Evolutionary conservation across 2,329 filamentous ascomycete genomes (phyloP), one percentile per base, ranked within the genome.

Genomic region (Hypoxylon sp.): DNA sequence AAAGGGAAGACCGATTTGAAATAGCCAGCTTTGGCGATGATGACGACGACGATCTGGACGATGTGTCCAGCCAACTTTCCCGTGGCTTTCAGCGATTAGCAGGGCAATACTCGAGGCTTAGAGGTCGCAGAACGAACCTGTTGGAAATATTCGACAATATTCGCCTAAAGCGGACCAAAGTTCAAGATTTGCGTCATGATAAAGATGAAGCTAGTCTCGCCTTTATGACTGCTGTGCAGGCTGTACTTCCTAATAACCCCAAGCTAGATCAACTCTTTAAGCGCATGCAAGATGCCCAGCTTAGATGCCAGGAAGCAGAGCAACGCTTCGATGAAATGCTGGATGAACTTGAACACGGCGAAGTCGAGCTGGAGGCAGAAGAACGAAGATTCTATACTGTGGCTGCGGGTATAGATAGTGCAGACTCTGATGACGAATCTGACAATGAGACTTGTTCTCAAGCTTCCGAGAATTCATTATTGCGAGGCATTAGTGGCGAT

Each of bases 401-500:
- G 5, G 69, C 74, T 32, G 65, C 67, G 7, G 70, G 60, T 23
- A 56, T 63, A 45, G 63, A 71, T 14, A 71, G 63, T 36, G 38
- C 48, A 23, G 17, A 59, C 17, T 57, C 63, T 13, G 49, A 67
- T 28, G 52, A 68, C 30, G 67, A 60, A 34, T 65, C 65, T 49
- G 64, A 72, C 28, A 25, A 53, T 52, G 68, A 74, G 14, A 61
- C 14, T 28, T 51, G 58, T 52, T 69, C 70, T 17, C 64, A 70
- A 13, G 51, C 69, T 23, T 70, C 68, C 7, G 68, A 72, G 38
- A 67, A 73, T 41, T 70, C 69, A 10, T 60, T 57, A 34, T 63
- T 78, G 23, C 70, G 69, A 46, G 76, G 76, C 9, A 78, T 78
- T 46, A 72, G 70, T n/a, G 75, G 72, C 50, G 76, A 78, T 21